Conservation (phyloP, 2,329 filamentous ascomycete species). For the Pleomassaria siparia region DNA sequence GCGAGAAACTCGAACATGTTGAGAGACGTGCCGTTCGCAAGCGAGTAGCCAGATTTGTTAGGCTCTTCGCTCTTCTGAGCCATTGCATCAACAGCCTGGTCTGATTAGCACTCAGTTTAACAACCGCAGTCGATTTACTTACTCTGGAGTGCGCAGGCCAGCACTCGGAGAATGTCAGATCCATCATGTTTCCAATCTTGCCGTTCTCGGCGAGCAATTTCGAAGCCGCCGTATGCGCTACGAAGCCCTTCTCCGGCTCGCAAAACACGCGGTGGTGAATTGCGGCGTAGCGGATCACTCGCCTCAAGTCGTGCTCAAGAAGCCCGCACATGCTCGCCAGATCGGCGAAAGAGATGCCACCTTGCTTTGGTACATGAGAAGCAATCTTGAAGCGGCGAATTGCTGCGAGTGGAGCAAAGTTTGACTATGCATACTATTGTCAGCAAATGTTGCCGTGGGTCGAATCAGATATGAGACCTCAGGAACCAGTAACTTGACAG, state of each 20-base stretch:
- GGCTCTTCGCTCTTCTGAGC: constrained; percentile 6
- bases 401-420: constrained; percentile 11
- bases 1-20: constrained; percentile 6
- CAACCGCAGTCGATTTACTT: neutral
- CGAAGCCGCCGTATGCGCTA: neutral
- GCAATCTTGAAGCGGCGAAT: constrained; percentile 7
- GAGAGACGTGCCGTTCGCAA: constrained; percentile 5
- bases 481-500: constrained; percentile 9
- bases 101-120: neutral
- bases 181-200: neutral
- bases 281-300: neutral
- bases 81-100: constrained; percentile 8
- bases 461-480: constrained; percentile 9
- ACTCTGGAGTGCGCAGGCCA: constrained; percentile 3
- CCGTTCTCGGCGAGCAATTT: neutral
- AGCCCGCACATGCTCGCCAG: constrained; percentile 1
- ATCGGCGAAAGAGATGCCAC: constrained; percentile 1
- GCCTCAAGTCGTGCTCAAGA: neutral
- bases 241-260: neutral
- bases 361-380: neutral
- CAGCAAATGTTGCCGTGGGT: neutral
- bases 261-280: neutral
- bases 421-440: constrained; percentile 4
- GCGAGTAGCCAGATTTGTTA: constrained; percentile 4
- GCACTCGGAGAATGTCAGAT: neutral